A percentile compares a stretch with the other conserved stretches of the same genome.
These are phyloP conservation scores for Boletus semigastroideus DNA, from an alignment of 1,284 basidiomycete species.

Conservation along the genomic window DNA sequence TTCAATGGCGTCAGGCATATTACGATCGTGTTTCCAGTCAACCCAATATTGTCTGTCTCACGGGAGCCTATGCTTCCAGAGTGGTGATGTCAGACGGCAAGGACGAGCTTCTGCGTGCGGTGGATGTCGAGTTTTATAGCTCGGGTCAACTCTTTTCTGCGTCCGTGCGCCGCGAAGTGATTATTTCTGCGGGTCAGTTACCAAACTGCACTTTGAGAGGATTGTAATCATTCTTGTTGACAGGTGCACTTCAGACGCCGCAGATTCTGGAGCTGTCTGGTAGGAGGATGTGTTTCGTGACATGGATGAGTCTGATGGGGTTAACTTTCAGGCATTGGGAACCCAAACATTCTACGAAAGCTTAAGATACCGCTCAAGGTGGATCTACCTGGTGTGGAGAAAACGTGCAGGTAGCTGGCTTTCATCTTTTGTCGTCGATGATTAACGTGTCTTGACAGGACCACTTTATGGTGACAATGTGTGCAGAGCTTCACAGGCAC, in stretches of 20 bases:
- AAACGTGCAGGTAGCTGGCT: no score
- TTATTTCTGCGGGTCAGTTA: conserved; percentile 25
- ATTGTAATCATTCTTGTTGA: not conserved
- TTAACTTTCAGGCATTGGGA: conserved; percentile 18
- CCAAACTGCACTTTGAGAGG: not conserved
- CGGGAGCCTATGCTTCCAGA: conserved; percentile 15
- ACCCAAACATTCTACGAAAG: conserved; percentile 8
- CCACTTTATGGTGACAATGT: conserved; percentile 11
- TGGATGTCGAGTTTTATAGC: conserved; percentile 16
- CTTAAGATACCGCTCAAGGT: conserved; percentile 21
- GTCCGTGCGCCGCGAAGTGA: conserved; percentile 21
- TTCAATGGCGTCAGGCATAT: conserved; percentile 11
- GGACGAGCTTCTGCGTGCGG: conserved; percentile 2
- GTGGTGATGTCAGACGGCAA: conserved; percentile 10
- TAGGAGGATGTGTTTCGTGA: not conserved
- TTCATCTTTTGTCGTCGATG: conserved; percentile 20
- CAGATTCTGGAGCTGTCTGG: conserved; percentile 37
- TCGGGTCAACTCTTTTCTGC: conserved; percentile 10
- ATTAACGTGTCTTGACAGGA: conserved; percentile 9
- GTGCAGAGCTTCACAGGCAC: conserved; percentile 13
- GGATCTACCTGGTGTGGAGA: conserved; percentile 23
- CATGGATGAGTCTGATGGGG: not conserved
- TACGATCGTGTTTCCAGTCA: conserved; percentile 18
- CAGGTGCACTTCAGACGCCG: conserved; percentile 26
- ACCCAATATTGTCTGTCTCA: conserved; percentile 21